Evolutionary conservation across 257 asterid species (phyloP), one percentile per base, ranked within the genome.

Genomic region (Solanum neorickii): DNA sequence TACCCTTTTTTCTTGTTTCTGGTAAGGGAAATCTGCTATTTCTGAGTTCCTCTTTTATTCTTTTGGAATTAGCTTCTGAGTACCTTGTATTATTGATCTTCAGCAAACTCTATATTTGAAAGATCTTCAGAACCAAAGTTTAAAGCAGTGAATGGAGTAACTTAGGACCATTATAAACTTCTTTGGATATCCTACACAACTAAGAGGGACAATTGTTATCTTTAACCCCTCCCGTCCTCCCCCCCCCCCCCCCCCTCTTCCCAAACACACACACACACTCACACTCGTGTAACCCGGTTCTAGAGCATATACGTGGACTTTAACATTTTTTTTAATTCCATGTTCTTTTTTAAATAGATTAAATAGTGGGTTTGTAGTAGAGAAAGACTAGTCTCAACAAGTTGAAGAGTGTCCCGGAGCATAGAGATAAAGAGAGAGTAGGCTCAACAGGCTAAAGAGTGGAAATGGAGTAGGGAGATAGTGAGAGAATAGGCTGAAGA

Each of bases 1-100:
- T 97, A 16, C 98, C 99, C 35, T 95, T 96, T 89, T 97, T 97
- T 86, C 96, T 97, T 16, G 96, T 97, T 85, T 94, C 99, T 87
- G 92, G 99, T 96, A 90, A 92, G 85, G 12, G 85, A 49, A 80
- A 18, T 16, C 25, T 80, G 18, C 69, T 18, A 18, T 82, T 80
- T 31, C 44, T 10, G 68, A 47, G 85, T 29, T 29, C 68, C 68
- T 52, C 62, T 1, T 52, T 52, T 52, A 16, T 52, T 52, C 0
- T 6, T 52, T 52, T 52, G 62, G 23, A 52, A 52, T 16, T 21
- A 6, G 62, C 62, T 80, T 31, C 44, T 18, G 68, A 47, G 85
- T 29, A 13, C 65, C 62, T 42, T 42, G 37, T 77, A 76, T 42
- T 76, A 13, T 44, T 42, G 37, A 25, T 14, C 37, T 29, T 47